Evolutionary conservation across 73 alveolate species (phyloP), one percentile per base, ranked within the genome.

Genomic region (Loxodes magnus): DNA sequence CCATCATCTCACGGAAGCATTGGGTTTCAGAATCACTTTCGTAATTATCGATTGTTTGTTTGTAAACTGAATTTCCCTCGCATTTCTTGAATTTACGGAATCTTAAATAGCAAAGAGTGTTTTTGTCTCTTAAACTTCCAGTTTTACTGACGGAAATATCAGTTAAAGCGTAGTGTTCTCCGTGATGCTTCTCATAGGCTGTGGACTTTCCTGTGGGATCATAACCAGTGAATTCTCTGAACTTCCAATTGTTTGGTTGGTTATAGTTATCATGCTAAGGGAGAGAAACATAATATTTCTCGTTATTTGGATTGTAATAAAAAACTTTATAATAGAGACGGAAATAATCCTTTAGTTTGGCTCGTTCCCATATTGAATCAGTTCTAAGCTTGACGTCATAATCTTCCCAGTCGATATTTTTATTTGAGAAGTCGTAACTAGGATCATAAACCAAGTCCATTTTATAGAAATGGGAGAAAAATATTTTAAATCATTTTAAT

Each of bases 301-400:
- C 67, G n/a, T 21, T 38, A 48, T 33, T 41, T 6, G 42, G 55
- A 48, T 68, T 68, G 58, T 53, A 74, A 31, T 56, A 37, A 52
- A 74, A 68, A 21, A 55, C 25, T 60, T 74, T 74, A 51, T 74
- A 74, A 24, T 43, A 43, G 12, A 67, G 3, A 51, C 74, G 74
- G 73, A 74, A 74, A 43, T 39, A 36, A 51, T 74, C 88, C 35
- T 56, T 44, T 4, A 74, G 73, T 58, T 74, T 74, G 15, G 66
- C 2, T 30, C 66, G 44, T 37, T 74, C 88, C 88, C 88, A 74
- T n/a, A 68, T 82, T 4, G 88, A 81, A 51, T 74, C 88, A 36
- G 88, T 74, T 51, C 88, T 56, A 23, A 74, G 64, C 10, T 65
- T 21, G 49, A 51, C 75, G 30, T 74, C 88, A 69, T 74, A 74